Evolutionary conservation across 1,284 basidiomycete genomes (phyloP), one percentile per base, ranked within the genome.

Genomic region (Tylopilus sp.): DNA sequence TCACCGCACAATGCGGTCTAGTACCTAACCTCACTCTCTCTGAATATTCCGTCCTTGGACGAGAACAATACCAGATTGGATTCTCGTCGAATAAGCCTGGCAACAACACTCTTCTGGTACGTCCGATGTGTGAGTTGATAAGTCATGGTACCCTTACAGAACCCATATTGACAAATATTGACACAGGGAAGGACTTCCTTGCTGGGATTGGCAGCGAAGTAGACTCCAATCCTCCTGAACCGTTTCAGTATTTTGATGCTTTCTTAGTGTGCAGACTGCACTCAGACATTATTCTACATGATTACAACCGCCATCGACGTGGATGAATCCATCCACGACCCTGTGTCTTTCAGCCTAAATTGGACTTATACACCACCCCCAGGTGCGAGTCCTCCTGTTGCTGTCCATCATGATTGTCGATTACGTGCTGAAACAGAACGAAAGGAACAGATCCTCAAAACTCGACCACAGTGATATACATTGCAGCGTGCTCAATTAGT

Each of bases 1-100:
- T 61, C 24, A 41, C 13, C 5, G 32, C 53, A n/a, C 33, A 55
- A 24, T 61, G 60, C n/a, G 54, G 53, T 22, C 32, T 56, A 10
- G 19, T 61, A 6, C 24, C 44, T 16, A 29, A 38, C n/a, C 26
- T 41, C 6, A 51, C 60, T 13, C 10, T 24, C 19, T 32, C 39
- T 10, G 36, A 47, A 22, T 15, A 44, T 44, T 44, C 9, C 6
- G 19, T 44, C 16, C 41, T 19, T 10, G 22, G 4, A 19, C 15
- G 38, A 15, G 39, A 16, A 41, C 6, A 41, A 41, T 32, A 26
- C 10, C 15, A 13, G 32, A 6, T 47, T 32, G n/a, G 19, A 22
- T 32, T 44, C 41, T 44, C 41, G 4, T 10, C 22, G 18, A 22
- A 22, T 10, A 3, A 19, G 19, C 4, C 10, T 19, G 4, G 10